These are phyloP conservation scores for Pulveroboletus sp. DNA, from an alignment of 768 basidiomycete genomes.

Conservation along the genomic window DNA sequence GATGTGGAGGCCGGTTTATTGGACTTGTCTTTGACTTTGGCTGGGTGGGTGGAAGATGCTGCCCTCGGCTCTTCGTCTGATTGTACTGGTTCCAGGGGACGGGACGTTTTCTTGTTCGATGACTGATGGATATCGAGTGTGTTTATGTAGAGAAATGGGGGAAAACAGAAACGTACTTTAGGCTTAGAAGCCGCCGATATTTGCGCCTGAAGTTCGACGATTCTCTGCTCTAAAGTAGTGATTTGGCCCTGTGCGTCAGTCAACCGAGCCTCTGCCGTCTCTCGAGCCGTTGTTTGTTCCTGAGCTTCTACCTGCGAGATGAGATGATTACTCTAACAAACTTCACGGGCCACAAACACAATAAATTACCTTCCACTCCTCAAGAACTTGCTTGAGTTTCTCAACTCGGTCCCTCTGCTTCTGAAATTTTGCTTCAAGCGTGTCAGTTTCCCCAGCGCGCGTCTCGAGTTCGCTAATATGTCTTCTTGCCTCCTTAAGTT, in stretches of 20 bases:
- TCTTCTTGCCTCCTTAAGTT: slow-evolving; percentile 43
- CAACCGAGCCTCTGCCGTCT: slow-evolving; percentile 32
- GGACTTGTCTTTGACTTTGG: slow-evolving; percentile 16
- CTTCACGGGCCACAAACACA: neutral
- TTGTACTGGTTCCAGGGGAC: slow-evolving; percentile 4
- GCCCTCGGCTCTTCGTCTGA: slow-evolving; percentile 26
- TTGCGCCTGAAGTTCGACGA: slow-evolving; percentile 42
- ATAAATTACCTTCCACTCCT: slow-evolving; percentile 44
- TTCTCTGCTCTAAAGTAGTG: slow-evolving; percentile 32
- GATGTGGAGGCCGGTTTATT: slow-evolving; percentile 9
- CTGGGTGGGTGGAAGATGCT: slow-evolving; percentile 3
- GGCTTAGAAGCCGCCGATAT: slow-evolving; percentile 36
- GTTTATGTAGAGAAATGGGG: slow-evolving; percentile 5
- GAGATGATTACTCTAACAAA: neutral
- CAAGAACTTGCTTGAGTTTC: slow-evolving; percentile 38
- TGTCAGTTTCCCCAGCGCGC: slow-evolving; percentile 18
- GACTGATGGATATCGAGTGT: slow-evolving; percentile 5
- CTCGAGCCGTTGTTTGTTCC: slow-evolving; percentile 33
- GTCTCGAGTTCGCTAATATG: slow-evolving; percentile 29
- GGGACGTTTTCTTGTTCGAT: slow-evolving; percentile 7
- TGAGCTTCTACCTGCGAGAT: slow-evolving; percentile 36
- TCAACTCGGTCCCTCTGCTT: slow-evolving; percentile 41
- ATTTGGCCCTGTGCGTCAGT: slow-evolving; percentile 29
- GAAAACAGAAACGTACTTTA: slow-evolving; percentile 9
- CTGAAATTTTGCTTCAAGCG: slow-evolving; percentile 36